Conservation (phyloP, 2,329 filamentous ascomycete species). For the Colletotrichum melonis region DNA sequence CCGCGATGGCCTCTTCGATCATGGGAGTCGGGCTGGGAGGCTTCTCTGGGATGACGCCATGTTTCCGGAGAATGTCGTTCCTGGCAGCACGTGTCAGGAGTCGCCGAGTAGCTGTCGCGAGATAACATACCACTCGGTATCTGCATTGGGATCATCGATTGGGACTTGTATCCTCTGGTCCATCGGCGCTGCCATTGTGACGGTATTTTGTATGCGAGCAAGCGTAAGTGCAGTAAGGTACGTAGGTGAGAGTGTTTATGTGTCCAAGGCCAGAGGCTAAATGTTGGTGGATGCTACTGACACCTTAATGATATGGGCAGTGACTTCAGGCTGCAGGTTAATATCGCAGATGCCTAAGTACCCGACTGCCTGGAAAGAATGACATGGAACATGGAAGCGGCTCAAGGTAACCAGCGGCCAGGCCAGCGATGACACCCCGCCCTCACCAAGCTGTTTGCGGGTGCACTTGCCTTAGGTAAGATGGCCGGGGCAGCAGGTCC, state of each 20-base stretch:
- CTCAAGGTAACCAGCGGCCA: background rate
- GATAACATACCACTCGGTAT: constrained; percentile 88
- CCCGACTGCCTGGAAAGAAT: constrained; percentile 1
- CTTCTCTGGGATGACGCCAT: constrained; percentile 97
- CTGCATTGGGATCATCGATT: constrained; percentile 93
- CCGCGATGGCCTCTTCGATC: constrained; percentile 92
- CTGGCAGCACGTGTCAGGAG: constrained; percentile 57
- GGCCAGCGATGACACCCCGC: constrained; percentile 5
- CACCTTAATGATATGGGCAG: background rate
- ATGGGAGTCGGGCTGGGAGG: constrained; percentile 94
- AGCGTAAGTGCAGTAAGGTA: background rate
- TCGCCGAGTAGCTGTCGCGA: constrained; percentile 38
- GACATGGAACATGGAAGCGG: constrained; percentile 6
- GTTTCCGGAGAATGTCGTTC: constrained; percentile 98
- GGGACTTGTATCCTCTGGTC: constrained; percentile 81
- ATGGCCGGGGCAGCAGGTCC: background rate
- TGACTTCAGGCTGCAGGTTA: constrained; percentile 11
- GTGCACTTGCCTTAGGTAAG: background rate
- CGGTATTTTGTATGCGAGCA: background rate
- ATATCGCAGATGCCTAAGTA: constrained; percentile 16
- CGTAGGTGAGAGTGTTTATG: background rate
- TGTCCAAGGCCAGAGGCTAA: background rate
- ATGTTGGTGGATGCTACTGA: background rate
- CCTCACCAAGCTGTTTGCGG: constrained; percentile 21
- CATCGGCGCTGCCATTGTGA: constrained; percentile 68